These are phyloP conservation scores for Papiliotrema flavescens DNA, from an alignment of 1,284 basidiomycete genomes.

Conservation along the genomic window DNA sequence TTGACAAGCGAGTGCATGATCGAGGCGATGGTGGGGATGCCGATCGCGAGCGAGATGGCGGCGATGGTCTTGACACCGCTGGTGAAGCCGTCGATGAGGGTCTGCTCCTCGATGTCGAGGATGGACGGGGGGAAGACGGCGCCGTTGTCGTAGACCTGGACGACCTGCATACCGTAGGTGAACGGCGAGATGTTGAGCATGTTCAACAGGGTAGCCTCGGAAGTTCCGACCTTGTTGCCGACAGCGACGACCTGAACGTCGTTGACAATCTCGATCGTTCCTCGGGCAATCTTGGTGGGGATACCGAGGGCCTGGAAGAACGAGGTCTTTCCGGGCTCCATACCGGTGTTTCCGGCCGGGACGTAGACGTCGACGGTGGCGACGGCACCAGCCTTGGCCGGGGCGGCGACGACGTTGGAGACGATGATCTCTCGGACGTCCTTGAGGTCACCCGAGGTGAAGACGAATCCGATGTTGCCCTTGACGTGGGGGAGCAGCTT, in stretches of 20 bases:
- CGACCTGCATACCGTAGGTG: conserved; percentile 97
- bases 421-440: conserved; percentile 88
- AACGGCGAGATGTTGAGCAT: conserved; percentile 99
- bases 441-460: conserved; percentile 89
- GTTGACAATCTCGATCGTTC: conserved; percentile 98
- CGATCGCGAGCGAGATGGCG: conserved; percentile 88
- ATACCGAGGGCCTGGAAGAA: conserved; percentile 99
- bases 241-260: conserved; percentile 93
- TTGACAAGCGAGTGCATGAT: conserved; percentile 94
- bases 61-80: conserved; percentile 93
- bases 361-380: conserved; percentile 90
- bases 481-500: conserved; percentile 91
- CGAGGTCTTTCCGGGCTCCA: conserved; percentile 99
- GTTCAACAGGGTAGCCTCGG: conserved; percentile 97
- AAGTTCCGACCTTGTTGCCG: conserved; percentile 89
- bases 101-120: conserved; percentile 88
- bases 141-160: conserved; percentile 89
- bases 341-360: conserved; percentile 96
- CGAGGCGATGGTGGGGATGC: conserved; percentile 94
- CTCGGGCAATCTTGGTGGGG: conserved; percentile 99
- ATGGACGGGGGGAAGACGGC: conserved; percentile 87
- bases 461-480: conserved; percentile 99
- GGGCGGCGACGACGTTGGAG: conserved; percentile 96
- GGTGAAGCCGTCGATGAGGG: conserved; percentile 86
- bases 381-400: conserved; percentile 95